Evolutionary conservation across 208 protist species (phyloP).

Genomic region (Crithidia sp.): DNA sequence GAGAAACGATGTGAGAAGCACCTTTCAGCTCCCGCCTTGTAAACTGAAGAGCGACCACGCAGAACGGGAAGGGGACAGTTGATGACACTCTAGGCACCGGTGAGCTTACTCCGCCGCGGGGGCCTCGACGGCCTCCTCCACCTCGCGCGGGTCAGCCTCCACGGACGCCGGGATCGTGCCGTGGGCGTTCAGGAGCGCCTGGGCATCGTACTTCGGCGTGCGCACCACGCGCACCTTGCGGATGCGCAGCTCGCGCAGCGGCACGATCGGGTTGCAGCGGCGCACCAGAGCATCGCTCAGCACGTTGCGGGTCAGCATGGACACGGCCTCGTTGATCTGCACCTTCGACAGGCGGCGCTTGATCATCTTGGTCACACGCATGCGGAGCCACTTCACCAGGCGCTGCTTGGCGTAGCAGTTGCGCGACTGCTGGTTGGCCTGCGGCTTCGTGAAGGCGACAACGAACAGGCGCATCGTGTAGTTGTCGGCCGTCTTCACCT

Average conservation of each 20-base stretch:
- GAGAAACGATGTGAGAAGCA: too few relatives aligned
- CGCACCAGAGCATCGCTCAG: constrained; percentile 97
- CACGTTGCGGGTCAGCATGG: constrained; percentile 94
- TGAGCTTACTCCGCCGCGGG: constrained; percentile 39
- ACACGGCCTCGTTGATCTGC: constrained; percentile 95
- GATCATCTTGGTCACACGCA: constrained; percentile 97
- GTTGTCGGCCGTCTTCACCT: constrained; percentile 98
- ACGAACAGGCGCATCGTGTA: constrained; percentile 97
- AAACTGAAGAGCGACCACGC: too few relatives aligned
- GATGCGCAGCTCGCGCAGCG: constrained; percentile 98
- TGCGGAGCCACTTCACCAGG: constrained; percentile 94
- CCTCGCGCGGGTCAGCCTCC: constrained; percentile 76
- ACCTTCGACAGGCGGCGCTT: constrained; percentile 77
- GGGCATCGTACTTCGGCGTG: constrained; percentile 95
- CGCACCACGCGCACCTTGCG: constrained; percentile 98
- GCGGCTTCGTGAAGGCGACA: constrained; percentile 98
- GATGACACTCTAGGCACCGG: neutral
- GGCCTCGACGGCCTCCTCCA: constrained; percentile 77
- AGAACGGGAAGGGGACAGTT: too few relatives aligned
- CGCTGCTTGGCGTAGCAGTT: constrained; percentile 98
- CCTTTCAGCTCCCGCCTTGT: too few relatives aligned
- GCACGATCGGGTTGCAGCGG: constrained; percentile 95
- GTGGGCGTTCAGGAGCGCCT: constrained; percentile 94
- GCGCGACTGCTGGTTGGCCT: constrained; percentile 93
- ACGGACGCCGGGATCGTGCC: constrained; percentile 81